Base-by-base conservation (phyloP, 177 flowering plant species). In the Vitis hybrid region DNA sequence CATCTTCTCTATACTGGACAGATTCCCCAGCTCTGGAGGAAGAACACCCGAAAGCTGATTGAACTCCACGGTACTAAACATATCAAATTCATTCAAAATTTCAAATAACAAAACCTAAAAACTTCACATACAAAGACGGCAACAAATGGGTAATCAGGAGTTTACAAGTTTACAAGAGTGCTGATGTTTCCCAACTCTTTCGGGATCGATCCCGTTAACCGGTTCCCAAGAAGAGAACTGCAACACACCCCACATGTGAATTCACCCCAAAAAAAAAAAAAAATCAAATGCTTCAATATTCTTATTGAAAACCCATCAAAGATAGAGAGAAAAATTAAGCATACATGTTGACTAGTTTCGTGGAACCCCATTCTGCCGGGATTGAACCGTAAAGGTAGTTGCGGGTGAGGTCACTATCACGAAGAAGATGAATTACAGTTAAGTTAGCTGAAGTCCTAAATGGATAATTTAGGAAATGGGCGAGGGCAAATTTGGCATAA, bases 1-100 rank as follows among this genome's bases (percentile, higher is more conserved):
- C 97, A 92, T 3, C 74, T 78, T 78, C 64, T 84, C 59, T 53
- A 92, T 46, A 73, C 30, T 21, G 59, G 71, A 13, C 58, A 91
- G 55, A 61, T 83, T 69, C 60, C 94, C 98, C 56, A 93, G 80
- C 76, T 86, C 85, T 14, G 74, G 73, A 73, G 98, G 97, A 71
- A 93, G 74, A 61, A 10, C 27, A 18, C 97, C 93, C 21, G 90
- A 82, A 11, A 93, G 65, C 66, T 82, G 85, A 82, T 91, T 90
- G 75, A 1, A 41, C 35, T 84, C 93, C 24, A 86, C 27, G 21
- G 11, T 24, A 65, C 93, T 91, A 58, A 21, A 57, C 7, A 66
- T 10, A 51, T 11, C 6, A 30, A 65, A 41, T 54, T 35, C 30
- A 61, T 17, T 3, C 63, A 61, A 11, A 14, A 49, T 35, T 41